Base-by-base conservation (phyloP, 2,329 filamentous ascomycete species). In the Hymenoscyphus linearis region DNA sequence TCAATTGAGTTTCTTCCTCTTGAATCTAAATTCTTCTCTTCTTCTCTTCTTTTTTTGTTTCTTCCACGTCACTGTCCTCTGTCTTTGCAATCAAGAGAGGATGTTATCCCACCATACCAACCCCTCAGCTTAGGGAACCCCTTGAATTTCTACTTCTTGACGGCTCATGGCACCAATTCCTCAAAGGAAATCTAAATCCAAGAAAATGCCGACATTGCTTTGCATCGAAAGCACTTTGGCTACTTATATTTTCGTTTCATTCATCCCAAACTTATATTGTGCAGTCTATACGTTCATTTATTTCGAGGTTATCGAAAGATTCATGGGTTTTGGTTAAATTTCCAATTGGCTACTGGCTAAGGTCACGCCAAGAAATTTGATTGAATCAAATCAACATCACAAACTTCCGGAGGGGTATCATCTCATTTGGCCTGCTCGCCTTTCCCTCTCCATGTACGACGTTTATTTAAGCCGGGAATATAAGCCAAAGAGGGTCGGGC, bases 401-500 rank as follows among this genome's bases (percentile, higher is more conserved):
- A 22, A 22, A 50, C 18, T 50, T 22, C 44, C 44, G 44, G 44
- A 50, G 44, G 44, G 44, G 44, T 50, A 50, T 50, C 22, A 50
- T 22, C 3, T 18, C 2, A 50, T 9, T 25, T 25, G 10, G 9
- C 7, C 18, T 18, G 16, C 18, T 37, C 13, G 22, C 7, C 25
- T 50, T 25, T 25, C n/a, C 44, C 18, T 47, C 4, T 18, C 4
- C 13, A 22, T 4, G 18, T 50, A 50, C 44, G 18, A 18, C 25
- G 13, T 22, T 14, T 13, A 50, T 57, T 27, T 47, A 18, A 47
- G 13, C 55, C 58, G 44, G 53, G 52, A 55, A 52, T 50, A 54
- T 27, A 54, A 26, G 26, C 31, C 37, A 60, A 25, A 57, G 55
- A 57, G 55, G 55, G 37, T 37, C 37, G 27, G 55, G 13, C 55